phyloP scores from a whole-genome alignment of 1,284 basidiomycete species.

The Ustilago lituana region DNA sequence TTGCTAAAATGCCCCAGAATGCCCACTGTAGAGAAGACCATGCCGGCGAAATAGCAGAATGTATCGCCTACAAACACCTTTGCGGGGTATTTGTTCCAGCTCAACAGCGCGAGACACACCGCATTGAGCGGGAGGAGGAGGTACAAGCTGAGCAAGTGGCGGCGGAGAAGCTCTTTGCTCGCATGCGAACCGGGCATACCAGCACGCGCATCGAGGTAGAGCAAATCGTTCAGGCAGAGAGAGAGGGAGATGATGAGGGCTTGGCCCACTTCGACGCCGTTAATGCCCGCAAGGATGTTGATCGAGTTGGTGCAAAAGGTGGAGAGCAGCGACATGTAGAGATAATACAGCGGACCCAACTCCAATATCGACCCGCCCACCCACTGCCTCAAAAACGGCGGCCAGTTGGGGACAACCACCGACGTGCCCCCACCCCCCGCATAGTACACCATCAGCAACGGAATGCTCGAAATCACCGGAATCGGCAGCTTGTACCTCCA shows the following conservation, averaged over 20 bases:
- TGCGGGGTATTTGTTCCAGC: conserved; percentile 77
- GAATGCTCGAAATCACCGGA: conserved; percentile 89
- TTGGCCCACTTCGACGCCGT: conserved; percentile 90
- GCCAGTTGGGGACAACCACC: conserved; percentile 83
- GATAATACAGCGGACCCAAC: conserved; percentile 93
- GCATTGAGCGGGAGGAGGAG: conserved; percentile 95
- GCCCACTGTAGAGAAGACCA: conserved; percentile 61
- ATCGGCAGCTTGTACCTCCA: conserved; percentile 99
- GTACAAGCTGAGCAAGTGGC: conserved; percentile 93
- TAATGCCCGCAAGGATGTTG: conserved; percentile 98
- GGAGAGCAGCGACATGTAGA: conserved; percentile 94
- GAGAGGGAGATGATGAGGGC: conserved; percentile 90
- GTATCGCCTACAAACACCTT: conserved; percentile 96
- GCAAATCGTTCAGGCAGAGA: conserved; percentile 87
- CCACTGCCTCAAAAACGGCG: conserved; percentile 50
- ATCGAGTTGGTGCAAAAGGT: conserved; percentile 98
- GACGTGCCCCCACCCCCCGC: conserved; percentile 91
- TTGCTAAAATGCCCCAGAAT: conserved; percentile 88
- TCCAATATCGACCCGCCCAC: conserved; percentile 80
- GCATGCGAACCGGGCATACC: conserved; percentile 47
- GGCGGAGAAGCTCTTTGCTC: conserved; percentile 77
- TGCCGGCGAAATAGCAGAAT: conserved; percentile 89
- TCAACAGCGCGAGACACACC: conserved; percentile 80
- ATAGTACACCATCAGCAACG: conserved; percentile 93
- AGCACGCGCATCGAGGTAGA: conserved; percentile 72